A percentile compares a stretch with the other conserved stretches of the same genome.
Evolutionary conservation across 805 yeast genomes (phyloP).

Genomic region (Lipomyces yamanashiensis): DNA sequence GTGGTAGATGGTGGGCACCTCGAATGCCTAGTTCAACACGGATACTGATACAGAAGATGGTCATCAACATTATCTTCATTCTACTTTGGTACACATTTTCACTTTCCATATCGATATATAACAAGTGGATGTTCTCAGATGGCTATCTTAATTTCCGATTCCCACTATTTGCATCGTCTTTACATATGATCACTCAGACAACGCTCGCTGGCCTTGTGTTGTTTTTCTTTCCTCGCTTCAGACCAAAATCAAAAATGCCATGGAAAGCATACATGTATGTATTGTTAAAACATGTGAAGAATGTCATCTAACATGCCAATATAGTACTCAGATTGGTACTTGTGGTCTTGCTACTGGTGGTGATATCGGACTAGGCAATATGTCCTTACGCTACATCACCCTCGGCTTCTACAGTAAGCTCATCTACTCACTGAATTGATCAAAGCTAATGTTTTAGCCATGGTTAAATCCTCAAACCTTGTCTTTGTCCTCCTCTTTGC

Average conservation of each 20-base stretch:
- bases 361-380: slow-evolving; percentile 91
- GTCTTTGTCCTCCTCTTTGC: slow-evolving; percentile 91
- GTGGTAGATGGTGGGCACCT: not conserved
- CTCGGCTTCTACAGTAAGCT: slow-evolving; percentile 73
- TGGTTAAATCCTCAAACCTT: slow-evolving; percentile 86
- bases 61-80: slow-evolving; percentile 27
- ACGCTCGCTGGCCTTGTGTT: slow-evolving; percentile 56
- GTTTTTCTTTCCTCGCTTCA: slow-evolving; percentile 53
- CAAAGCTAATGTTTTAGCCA: slow-evolving; percentile 42
- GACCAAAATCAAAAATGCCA: slow-evolving; percentile 45
- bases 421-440: not conserved
- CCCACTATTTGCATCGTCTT: slow-evolving; percentile 82
- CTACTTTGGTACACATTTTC: slow-evolving; percentile 45
- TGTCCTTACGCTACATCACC: slow-evolving; percentile 77
- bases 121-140: slow-evolving; percentile 95
- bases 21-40: not conserved
- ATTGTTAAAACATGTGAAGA: not conserved
- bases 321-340: slow-evolving; percentile 67
- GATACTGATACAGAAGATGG: slow-evolving; percentile 22
- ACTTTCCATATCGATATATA: slow-evolving; percentile 57
- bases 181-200: slow-evolving; percentile 78
- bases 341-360: slow-evolving; percentile 88
- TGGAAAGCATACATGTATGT: slow-evolving; percentile 32
- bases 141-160: slow-evolving; percentile 74
- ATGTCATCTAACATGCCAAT: slow-evolving; percentile 38